Evolutionary conservation across 129 eudicot genomes (phyloP), one percentile per base, ranked within the genome.

Genomic region (Escallonia herrerae): DNA sequence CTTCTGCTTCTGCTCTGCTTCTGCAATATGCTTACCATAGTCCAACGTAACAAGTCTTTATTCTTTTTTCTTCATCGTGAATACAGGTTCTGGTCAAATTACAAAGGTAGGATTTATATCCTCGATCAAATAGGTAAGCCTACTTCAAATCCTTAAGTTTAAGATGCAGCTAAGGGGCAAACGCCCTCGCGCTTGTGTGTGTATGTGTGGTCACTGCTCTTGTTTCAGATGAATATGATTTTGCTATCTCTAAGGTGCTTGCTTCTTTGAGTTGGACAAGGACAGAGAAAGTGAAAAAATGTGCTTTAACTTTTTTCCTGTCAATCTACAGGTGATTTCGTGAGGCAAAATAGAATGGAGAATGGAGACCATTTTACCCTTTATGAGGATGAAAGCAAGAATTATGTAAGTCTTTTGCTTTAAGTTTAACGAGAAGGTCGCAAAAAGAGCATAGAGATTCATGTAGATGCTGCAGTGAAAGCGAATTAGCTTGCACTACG

Each of bases 1-100:
- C 39, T 42, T 11, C 13, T 38, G 42, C 66, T 43, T 2, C 9
- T 2, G 4, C 33, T 37, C 12, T 60, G 5, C 49, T 42, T 5
- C 4, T 43, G 11, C 5, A 9, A 12, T 11, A 11, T 38, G 42
- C 66, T 43, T 2, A 8, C 7, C 4, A 6, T 13, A 2, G 38
- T n/a, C 44, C 66, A 5, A 44, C 15, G 15, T 46, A n/a, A 44
- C 42, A 14, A 43, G 2, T 13, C 55, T 43, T 42, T 22, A 15
- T 62, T 7, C 33, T 45, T 49, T 15, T 45, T 11, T 13, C 4
- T 62, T 14, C 42, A 5, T 45, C 15, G 38, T 49, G 15, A 15
- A 58, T 5, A 40, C 55, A 62, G 67, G 67, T 62, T 62, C 49
- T 62, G 67, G 67, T 48, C 52, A 62, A 62, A 62, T 43, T 15